phyloP scores from a whole-genome alignment of 2,329 filamentous ascomycete genomes.

The Daldinia eschscholtzii region DNA sequence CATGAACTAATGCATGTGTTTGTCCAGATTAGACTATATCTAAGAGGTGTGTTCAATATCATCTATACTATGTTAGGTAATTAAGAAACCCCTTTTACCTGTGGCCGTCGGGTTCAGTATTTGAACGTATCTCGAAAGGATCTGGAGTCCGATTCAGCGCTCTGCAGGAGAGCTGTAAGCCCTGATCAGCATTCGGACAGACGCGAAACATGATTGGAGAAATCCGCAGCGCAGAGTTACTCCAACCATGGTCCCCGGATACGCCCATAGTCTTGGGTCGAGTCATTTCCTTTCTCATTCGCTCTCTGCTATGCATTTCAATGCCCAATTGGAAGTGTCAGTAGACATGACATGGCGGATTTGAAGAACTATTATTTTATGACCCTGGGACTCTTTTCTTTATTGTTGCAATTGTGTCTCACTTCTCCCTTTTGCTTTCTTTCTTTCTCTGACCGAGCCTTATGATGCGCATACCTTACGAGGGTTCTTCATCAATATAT shows the following conservation, averaged over 20 bases:
- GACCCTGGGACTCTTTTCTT: not conserved
- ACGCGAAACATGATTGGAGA: conserved; percentile 8
- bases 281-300: not conserved
- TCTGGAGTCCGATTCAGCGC: not conserved
- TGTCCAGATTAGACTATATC: not conserved
- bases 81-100: not conserved
- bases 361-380: not conserved
- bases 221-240: not conserved
- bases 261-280: not conserved
- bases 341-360: not conserved
- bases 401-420: not conserved
- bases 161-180: conserved; percentile 1
- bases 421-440: not conserved
- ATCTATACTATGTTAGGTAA: not conserved
- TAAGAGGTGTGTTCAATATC: not conserved
- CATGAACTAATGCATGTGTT: not conserved
- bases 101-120: not conserved
- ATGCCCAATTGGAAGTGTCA: not conserved
- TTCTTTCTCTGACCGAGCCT: not conserved
- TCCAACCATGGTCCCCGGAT: conserved; percentile 4
- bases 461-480: not conserved
- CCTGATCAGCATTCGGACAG: not conserved
- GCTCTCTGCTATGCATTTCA: not conserved
- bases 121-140: not conserved
- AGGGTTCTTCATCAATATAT: not conserved